Conservation (phyloP, 208 protist genomes). For the Acanthamoeba sp. region DNA sequence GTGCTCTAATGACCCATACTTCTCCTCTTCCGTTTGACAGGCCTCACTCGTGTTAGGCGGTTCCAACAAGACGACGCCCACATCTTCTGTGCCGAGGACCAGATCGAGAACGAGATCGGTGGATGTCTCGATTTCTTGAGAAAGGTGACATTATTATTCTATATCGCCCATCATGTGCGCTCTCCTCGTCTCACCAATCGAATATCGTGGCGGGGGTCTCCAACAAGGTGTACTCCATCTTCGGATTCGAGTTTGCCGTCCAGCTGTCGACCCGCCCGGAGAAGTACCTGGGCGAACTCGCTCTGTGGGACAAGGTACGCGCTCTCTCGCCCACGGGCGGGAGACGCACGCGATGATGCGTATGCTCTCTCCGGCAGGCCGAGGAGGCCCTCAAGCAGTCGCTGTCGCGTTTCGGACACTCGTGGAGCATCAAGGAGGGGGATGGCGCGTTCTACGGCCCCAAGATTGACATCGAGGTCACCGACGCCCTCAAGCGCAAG, state of each 20-base stretch:
- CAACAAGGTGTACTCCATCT: conserved; percentile 94
- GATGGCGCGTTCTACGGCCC: conserved; percentile 91
- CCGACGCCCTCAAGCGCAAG: conserved; percentile 50
- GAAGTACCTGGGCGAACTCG: conserved; percentile 96
- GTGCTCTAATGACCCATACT: background rate
- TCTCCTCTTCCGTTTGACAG: background rate
- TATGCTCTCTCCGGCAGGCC: background rate
- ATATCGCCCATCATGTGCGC: too few species aligned
- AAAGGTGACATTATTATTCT: background rate
- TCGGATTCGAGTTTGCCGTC: conserved; percentile 98
- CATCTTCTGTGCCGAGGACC: conserved; percentile 98
- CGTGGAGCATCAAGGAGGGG: conserved; percentile 81
- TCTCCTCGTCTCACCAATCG: background rate
- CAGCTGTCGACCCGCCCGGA: conserved; percentile 98
- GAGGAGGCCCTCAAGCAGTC: conserved; percentile 45
- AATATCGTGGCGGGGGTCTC: background rate
- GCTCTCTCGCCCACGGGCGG: too few species aligned
- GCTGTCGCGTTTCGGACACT: conserved; percentile 11
- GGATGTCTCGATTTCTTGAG: conserved; percentile 57
- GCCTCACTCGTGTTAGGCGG: conserved; percentile 97
- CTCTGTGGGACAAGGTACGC: conserved; percentile 95
- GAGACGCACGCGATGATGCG: background rate
- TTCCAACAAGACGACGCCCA: conserved; percentile 99
- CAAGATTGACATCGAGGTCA: conserved; percentile 88
- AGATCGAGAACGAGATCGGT: conserved; percentile 84